Evolutionary conservation across 768 basidiomycete genomes (phyloP).

Genomic region (Tephrocybe sp.): DNA sequence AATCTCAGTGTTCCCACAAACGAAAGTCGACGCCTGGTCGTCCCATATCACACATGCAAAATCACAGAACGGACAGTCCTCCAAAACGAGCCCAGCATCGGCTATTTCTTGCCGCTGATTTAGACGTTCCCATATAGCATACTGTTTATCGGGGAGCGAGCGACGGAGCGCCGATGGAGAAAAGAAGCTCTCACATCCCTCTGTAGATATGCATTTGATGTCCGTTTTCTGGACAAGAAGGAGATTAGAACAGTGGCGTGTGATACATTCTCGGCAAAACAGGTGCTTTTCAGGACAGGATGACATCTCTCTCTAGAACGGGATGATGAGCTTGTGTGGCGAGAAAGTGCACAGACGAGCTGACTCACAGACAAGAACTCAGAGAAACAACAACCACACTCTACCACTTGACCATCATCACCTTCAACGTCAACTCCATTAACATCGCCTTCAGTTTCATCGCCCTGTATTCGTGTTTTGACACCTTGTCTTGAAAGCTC

Average conservation of each 20-base stretch:
- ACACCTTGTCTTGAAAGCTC: conserved; percentile 1
- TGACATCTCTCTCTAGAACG: conserved; percentile 66
- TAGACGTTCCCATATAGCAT: conserved; percentile 60
- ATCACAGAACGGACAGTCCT: conserved; percentile 79
- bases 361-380: conserved; percentile 18
- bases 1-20: conserved; percentile 36
- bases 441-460: neutral
- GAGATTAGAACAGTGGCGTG: conserved; percentile 52
- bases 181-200: conserved; percentile 57
- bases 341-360: neutral
- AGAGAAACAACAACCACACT: conserved; percentile 77
- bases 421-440: neutral
- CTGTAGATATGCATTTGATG: conserved; percentile 53
- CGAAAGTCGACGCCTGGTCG: conserved; percentile 49
- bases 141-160: conserved; percentile 56
- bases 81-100: conserved; percentile 67
- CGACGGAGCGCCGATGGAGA: conserved; percentile 60
- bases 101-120: conserved; percentile 68
- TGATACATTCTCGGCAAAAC: conserved; percentile 69
- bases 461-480: neutral
- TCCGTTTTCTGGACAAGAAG: conserved; percentile 54
- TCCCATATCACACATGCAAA: conserved; percentile 63
- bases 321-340: neutral
- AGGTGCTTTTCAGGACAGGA: conserved; percentile 78
- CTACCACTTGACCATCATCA: conserved; percentile 34